phyloP scores from a whole-genome alignment of 441 rosid genomes.

The Pelargonium australe region DNA sequence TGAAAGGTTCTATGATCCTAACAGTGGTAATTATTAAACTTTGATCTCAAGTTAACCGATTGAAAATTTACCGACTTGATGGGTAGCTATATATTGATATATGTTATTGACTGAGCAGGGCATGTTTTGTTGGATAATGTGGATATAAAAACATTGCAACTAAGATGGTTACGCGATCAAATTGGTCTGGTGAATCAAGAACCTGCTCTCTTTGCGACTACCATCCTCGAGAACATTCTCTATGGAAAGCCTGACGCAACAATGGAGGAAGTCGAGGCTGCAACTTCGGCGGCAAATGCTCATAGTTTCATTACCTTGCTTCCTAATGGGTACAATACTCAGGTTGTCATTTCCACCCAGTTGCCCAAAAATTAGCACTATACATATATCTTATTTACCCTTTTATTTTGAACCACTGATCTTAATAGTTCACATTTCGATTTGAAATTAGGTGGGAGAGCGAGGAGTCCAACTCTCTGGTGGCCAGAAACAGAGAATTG shows the following conservation, averaged over 20 bases:
- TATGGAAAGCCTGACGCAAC: conserved; percentile 65
- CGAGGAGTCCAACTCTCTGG: conserved; percentile 72
- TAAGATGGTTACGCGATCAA: conserved; percentile 57
- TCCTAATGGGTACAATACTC: conserved; percentile 41
- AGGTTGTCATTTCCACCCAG: background rate
- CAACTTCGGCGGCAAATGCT: conserved; percentile 63
- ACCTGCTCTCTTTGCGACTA: conserved; percentile 57
- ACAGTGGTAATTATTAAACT: conserved; percentile 44
- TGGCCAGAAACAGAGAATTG: conserved; percentile 79
- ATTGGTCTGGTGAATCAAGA: conserved; percentile 76
- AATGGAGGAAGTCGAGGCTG: conserved; percentile 46
- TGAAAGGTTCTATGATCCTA: conserved; percentile 79
- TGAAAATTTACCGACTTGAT: conserved; percentile 9
- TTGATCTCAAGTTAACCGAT: background rate
- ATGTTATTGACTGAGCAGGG: conserved; percentile 38
- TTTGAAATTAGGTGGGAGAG: conserved; percentile 62
- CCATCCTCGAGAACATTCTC: conserved; percentile 54
- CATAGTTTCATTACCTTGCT: conserved; percentile 55
- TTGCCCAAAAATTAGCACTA: too few species aligned
- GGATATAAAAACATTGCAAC: conserved; percentile 43
- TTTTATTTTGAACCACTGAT: too few species aligned
- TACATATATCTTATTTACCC: too few species aligned
- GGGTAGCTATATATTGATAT: conserved; percentile 15
- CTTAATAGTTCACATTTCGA: too few species aligned
- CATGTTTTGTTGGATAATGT: conserved; percentile 55